Base-by-base conservation (phyloP, 108 stramenopile genomes). In the Schizochytrium sp. region DNA sequence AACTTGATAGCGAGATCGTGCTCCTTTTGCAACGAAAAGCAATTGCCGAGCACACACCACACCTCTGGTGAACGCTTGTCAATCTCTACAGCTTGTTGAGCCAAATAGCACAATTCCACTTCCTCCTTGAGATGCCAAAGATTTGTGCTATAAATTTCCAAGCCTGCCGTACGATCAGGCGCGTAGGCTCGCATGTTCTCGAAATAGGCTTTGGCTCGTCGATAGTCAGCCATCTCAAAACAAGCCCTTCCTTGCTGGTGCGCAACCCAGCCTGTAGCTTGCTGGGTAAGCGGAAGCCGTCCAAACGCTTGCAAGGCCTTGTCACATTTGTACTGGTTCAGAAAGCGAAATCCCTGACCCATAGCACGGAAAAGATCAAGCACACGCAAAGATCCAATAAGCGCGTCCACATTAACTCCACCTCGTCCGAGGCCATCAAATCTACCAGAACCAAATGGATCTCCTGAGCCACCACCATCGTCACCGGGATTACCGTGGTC, bases 11-110 rank as follows among this genome's bases (percentile, higher is more conserved):
- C 97, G 44, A 96, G 95, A 92, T 98, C 97, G 91, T 97, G 97
- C 88, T 99, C 98, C 89, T 98, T 98, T 91, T 98, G 97, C 47
- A 98, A 92, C 56, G 97, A 97, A 93, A 98, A 97, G 92, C 97
- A 98, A 88, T 99, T 99, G 10, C 98, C 98, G 44, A 98, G 96
- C 12, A 97, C 96, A 89, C 97, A 99, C 97, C 97, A 99, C 15
- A 96, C 94, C 89, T 97, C 95, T 5, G 98, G 96, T 61, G 95
- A 91, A 88, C 93, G 89, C 41, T 95, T 92, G 91, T 99, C 97
- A 72, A 96, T 95, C 55, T 95, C 96, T n/a, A 95, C 91, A 12
- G 93, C 96, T 53, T 94, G 90, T 89, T 98, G 97, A 5, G 98
- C 97, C 73, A 99, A 92, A 91, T 97, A 95, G 47, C 96, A 95